Evolutionary conservation across 2,329 filamentous ascomycete species (phyloP).

Genomic region (Myriangium duriaei): DNA sequence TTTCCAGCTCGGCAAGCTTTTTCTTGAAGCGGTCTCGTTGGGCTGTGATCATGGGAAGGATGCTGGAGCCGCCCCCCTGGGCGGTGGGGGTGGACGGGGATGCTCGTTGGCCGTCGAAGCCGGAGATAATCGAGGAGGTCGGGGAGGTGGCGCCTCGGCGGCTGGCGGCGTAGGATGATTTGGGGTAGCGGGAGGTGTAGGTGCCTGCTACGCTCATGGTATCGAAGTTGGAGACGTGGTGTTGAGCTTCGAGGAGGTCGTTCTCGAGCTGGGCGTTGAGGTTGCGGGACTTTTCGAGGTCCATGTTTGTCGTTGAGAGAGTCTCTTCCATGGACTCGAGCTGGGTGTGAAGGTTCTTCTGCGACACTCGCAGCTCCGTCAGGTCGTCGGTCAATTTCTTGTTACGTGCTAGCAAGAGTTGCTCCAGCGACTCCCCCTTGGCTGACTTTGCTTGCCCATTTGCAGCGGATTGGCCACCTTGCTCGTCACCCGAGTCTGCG

Average conservation of each 20-base stretch:
- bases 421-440: conserved; percentile 68
- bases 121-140: conserved; percentile 95
- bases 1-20: conserved; percentile 80
- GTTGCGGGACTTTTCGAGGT: conserved; percentile 71
- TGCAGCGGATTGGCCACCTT: conserved; percentile 43
- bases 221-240: conserved; percentile 75
- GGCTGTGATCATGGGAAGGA: conserved; percentile 94
- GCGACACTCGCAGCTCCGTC: conserved; percentile 82
- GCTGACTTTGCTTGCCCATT: conserved; percentile 43
- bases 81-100: conserved; percentile 42
- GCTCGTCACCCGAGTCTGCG: conserved; percentile 35
- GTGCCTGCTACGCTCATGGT: conserved; percentile 89
- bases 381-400: conserved; percentile 94
- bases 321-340: conserved; percentile 74
- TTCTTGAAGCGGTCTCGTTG: conserved; percentile 98
- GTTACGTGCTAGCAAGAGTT: conserved; percentile 81
- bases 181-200: conserved; percentile 67
- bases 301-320: conserved; percentile 67
- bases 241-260: conserved; percentile 77
- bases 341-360: conserved; percentile 76
- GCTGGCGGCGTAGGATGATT: conserved; percentile 42
- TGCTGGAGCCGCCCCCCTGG: conserved; percentile 65
- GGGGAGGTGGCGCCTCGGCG: conserved; percentile 68
- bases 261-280: conserved; percentile 85
- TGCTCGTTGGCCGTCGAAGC: conserved; percentile 50